A percentile compares a stretch with the other conserved stretches of the same genome.
Evolutionary conservation across 1,284 basidiomycete species (phyloP).

Genomic region (Spongiforma sp.): DNA sequence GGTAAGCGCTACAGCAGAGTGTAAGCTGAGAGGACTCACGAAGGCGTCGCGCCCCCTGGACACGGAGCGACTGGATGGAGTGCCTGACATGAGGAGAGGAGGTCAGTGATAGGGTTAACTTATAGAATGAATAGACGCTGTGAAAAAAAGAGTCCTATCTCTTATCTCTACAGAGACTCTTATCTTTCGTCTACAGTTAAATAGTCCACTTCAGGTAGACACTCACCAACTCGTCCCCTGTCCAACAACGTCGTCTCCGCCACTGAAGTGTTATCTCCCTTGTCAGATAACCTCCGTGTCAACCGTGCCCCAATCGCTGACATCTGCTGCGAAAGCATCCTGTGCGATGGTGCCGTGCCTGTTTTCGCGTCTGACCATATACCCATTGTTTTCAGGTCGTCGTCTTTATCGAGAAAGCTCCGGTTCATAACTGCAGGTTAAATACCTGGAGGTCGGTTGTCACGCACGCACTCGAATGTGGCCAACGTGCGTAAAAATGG

Average conservation of each 20-base stretch:
- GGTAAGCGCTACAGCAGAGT: not conserved
- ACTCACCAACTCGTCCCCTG: conserved; percentile 17
- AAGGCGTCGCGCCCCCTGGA: conserved; percentile 50
- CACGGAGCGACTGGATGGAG: conserved; percentile 39
- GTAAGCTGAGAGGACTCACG: conserved; percentile 28
- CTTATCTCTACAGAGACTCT: conserved; percentile 22
- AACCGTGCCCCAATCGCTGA: conserved; percentile 29
- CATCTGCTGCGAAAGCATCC: conserved; percentile 26
- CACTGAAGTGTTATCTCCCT: conserved; percentile 7
- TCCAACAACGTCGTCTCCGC: conserved; percentile 13
- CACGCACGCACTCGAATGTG: conserved; percentile 13
- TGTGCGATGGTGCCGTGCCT: conserved; percentile 13
- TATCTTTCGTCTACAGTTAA: conserved; percentile 23
- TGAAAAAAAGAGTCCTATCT: conserved; percentile 30
- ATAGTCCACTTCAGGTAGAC: conserved; percentile 7
- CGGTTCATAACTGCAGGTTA: conserved; percentile 16
- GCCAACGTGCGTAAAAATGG: conserved; percentile 23
- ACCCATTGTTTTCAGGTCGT: conserved; percentile 14
- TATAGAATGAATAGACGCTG: not conserved
- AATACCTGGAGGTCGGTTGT: conserved; percentile 10
- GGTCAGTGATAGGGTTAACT: not conserved
- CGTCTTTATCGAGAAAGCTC: not conserved
- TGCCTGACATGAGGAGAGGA: conserved; percentile 31
- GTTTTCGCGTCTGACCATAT: conserved; percentile 6
- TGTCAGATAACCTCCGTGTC: conserved; percentile 22